Base-by-base conservation (phyloP, 495 filamentous ascomycete species). In the Aspergillus taichungensis region DNA sequence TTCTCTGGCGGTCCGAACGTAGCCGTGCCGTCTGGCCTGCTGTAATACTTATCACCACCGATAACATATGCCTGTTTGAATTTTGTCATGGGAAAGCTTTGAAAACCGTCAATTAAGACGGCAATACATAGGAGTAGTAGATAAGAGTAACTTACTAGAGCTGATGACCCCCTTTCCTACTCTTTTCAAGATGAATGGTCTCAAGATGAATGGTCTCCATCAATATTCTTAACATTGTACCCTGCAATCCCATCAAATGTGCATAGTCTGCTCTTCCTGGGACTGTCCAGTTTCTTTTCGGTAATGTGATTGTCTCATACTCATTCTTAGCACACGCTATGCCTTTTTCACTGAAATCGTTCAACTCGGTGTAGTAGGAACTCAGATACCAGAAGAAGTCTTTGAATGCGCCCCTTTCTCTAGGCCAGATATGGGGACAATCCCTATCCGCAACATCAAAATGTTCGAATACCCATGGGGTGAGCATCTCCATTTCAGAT, bases 21-120 rank as follows among this genome's bases (percentile, higher is more conserved):
- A 9, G 27, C 24, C 14, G 42, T 34, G 4, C 42, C 42, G 4
- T 45, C 42, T 37, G 42, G 42, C 9, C 6, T 37, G 31, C 4
- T 13, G 7, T 18, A 18, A 45, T 45, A 45, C 6, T 28, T 8
- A 14, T 36, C 41, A 2, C 34, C 34, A 18, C 42, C 42, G 37
- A 45, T 45, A n/a, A 45, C 34, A 37, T 45, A 45, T 37, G 11
- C 37, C 10, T 45, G 33, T 27, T 45, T 37, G 14, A 37, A 31
- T 14, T 7, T 14, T 13, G 27, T 33, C 2, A 45, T 8, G 18
- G 42, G 42, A 10, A 37, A 45, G 31, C 41, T 42, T 10, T 30
- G 24, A 32, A 13, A 18, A 24, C 5, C 8, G 34, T 18, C 3
- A 29, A 30, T 18, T 18, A 6, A 37, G 14, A 29, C 8, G 11